phyloP scores from a whole-genome alignment of 2,329 filamentous ascomycete genomes.

The Pseudogymnoascus verrucosus region DNA sequence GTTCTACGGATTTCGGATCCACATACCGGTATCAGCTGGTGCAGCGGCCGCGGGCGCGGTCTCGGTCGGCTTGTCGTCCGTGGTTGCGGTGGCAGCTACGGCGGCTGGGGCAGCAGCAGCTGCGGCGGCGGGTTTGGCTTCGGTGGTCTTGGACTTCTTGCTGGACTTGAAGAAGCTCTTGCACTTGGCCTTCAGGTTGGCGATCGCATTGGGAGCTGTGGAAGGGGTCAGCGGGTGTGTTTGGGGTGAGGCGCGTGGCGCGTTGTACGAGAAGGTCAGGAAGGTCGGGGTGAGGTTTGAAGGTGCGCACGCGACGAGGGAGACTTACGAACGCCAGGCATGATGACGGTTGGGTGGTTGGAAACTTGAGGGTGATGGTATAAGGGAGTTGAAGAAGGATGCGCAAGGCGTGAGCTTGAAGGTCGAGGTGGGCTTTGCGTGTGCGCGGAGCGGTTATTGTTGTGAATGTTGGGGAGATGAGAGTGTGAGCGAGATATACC shows the following conservation, averaged over 20 bases:
- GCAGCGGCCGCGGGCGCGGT: background rate
- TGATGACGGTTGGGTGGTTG: slow-evolving; percentile 16
- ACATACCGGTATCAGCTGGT: background rate
- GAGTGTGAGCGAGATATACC: slow-evolving; percentile 1
- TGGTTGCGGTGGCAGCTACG: slow-evolving; percentile 6
- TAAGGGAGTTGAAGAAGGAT: background rate
- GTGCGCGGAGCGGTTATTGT: background rate
- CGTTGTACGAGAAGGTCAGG: background rate
- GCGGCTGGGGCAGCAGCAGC: slow-evolving; percentile 10
- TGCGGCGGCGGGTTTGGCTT: slow-evolving; percentile 16
- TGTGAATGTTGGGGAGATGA: slow-evolving; percentile 5
- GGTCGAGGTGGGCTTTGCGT: background rate
- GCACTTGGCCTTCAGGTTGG: slow-evolving; percentile 24
- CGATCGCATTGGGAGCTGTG: slow-evolving; percentile 25
- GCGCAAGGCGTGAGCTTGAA: background rate
- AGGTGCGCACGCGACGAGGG: slow-evolving; percentile 1
- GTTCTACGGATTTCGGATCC: background rate
- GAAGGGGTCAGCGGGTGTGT: background rate
- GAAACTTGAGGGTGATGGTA: background rate
- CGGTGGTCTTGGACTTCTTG: slow-evolving; percentile 23
- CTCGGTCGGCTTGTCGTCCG: background rate
- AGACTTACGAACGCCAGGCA: slow-evolving; percentile 27
- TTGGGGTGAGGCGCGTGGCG: background rate
- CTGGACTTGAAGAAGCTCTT: slow-evolving; percentile 23
- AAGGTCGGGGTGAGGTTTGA: slow-evolving; percentile 4